These are phyloP conservation scores for Fusarium cicatricum DNA, from an alignment of 2,329 filamentous ascomycete genomes.

Conservation along the genomic window DNA sequence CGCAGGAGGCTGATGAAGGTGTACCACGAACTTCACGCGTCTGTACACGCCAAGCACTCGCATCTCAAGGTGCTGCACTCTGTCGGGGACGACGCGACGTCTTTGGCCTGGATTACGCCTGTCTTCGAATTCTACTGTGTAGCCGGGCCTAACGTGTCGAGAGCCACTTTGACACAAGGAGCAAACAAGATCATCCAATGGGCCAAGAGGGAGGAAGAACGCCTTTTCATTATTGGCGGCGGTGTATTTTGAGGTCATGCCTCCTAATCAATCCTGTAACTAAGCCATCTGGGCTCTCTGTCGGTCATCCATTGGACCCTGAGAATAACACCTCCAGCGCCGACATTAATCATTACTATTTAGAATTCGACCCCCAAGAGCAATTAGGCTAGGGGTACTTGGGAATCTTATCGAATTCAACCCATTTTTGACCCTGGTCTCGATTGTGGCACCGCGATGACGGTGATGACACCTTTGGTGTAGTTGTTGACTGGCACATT, in stretches of 20 bases:
- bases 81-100: conserved; percentile 76
- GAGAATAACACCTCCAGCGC: conserved; percentile 37
- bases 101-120: conserved; percentile 90
- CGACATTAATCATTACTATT: conserved; percentile 35
- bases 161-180: conserved; percentile 77
- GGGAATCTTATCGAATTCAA: conserved; percentile 2
- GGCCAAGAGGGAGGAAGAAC: conserved; percentile 90
- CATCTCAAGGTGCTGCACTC: conserved; percentile 88
- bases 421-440: conserved; percentile 20
- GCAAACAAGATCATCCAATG: conserved; percentile 92
- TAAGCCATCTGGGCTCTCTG: conserved; percentile 22
- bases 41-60: conserved; percentile 83
- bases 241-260: conserved; percentile 69
- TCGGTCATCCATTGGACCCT: conserved; percentile 27
- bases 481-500: conserved; percentile 12
- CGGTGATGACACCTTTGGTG: conserved; percentile 22
- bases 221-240: conserved; percentile 97
- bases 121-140: conserved; percentile 95
- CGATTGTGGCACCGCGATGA: conserved; percentile 22
- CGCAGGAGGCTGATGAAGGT: conserved; percentile 79
- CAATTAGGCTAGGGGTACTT: conserved; percentile 11
- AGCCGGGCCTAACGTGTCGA: conserved; percentile 76
- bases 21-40: conserved; percentile 85
- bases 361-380: conserved; percentile 18
- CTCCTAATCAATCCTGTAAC: conserved; percentile 31